phyloP scores from a whole-genome alignment of 1,139 yeast genomes.

The Debaryomyces coudertii region DNA sequence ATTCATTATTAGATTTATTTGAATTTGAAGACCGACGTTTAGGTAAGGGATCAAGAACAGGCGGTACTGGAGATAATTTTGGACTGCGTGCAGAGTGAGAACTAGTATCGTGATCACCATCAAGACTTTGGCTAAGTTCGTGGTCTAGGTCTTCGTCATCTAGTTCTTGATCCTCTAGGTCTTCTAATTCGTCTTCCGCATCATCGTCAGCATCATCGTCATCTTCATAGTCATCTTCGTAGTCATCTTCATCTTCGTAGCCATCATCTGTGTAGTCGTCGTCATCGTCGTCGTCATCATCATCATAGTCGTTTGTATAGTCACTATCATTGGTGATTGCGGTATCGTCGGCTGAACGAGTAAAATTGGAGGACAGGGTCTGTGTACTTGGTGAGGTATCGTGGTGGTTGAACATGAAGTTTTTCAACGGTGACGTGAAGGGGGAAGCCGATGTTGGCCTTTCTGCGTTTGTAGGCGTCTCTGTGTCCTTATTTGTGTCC shows the following conservation, averaged over 20 bases:
- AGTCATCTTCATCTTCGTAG: constrained; percentile 33
- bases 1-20: not conserved
- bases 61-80: constrained; percentile 1
- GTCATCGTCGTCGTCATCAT: constrained; percentile 22
- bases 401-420: constrained; percentile 34
- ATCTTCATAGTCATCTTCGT: constrained; percentile 31
- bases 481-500: constrained; percentile 6
- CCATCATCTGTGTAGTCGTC: constrained; percentile 29
- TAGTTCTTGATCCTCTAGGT: constrained; percentile 26
- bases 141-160: constrained; percentile 11
- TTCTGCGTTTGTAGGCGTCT: constrained; percentile 1
- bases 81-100: not conserved
- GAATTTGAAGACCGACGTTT: not conserved
- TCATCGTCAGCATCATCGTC: constrained; percentile 30
- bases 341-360: constrained; percentile 15
- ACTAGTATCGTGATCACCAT: constrained; percentile 2
- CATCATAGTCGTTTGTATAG: constrained; percentile 20
- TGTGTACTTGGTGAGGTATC: not conserved
- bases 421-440: constrained; percentile 48
- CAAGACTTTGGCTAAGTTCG: constrained; percentile 11
- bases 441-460: constrained; percentile 41
- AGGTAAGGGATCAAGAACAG: not conserved
- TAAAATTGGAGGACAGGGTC: not conserved
- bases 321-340: constrained; percentile 18
- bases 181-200: constrained; percentile 25